Evolutionary conservation across 257 asterid species (phyloP).

Genomic region (Jaltomata sinuosa): DNA sequence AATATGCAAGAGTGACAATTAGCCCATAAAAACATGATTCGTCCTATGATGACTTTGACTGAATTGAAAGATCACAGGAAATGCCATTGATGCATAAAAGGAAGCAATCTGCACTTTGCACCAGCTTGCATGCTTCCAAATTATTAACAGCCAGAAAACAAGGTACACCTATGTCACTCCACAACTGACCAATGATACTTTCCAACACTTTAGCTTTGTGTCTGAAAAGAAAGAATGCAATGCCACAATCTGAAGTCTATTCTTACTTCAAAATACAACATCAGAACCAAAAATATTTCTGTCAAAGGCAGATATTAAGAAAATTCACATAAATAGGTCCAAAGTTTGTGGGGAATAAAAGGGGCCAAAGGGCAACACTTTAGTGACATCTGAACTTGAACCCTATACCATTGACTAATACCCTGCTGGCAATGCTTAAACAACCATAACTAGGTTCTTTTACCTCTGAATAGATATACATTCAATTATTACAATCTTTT

Average conservation of each 20-base stretch:
- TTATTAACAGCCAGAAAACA: not conserved
- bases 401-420: not conserved
- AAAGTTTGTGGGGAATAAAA: not conserved
- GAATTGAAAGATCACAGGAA: not conserved
- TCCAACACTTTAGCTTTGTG: not conserved
- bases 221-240: not conserved
- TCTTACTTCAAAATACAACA: not conserved
- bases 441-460: not conserved
- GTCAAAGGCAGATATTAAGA: not conserved
- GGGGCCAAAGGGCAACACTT: not conserved
- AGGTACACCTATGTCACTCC: no score
- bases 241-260: not conserved
- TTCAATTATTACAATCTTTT: not conserved
- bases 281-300: not conserved
- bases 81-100: not conserved
- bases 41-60: not conserved
- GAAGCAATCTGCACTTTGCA: not conserved
- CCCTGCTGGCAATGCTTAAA: not conserved
- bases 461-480: not conserved
- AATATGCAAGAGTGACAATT: not conserved
- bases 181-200: not conserved
- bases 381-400: not conserved
- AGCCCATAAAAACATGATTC: not conserved
- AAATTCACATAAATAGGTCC: not conserved
- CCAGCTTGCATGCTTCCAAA: not conserved